Percentiles rank a stretch among this genome's conserved stretches.
phyloP scores from a whole-genome alignment of 257 asterid genomes.

The Perilla frutescens region DNA sequence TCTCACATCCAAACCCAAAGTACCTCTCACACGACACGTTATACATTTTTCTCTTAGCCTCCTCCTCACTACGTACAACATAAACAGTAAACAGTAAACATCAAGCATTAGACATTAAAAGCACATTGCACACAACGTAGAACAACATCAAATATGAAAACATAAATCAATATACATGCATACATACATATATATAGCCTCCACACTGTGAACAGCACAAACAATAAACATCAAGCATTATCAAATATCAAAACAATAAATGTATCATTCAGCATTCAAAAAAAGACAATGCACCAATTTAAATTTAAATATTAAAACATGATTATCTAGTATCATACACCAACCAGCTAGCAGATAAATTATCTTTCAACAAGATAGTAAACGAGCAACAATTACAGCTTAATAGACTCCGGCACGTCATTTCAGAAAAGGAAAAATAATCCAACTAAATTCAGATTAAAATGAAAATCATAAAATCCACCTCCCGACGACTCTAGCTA shows the following conservation, averaged over 20 bases:
- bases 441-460: neutral
- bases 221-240: neutral
- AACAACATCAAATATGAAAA: too few species aligned
- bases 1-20: conserved; percentile 94
- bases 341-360: neutral
- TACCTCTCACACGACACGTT: conserved; percentile 93
- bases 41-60: conserved; percentile 89
- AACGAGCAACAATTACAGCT: neutral
- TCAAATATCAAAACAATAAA: neutral
- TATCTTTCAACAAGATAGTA: too few species aligned
- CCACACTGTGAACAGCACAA: conserved; percentile 56
- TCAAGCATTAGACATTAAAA: neutral
- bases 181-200: conserved; percentile 37
- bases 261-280: neutral
- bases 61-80: conserved; percentile 68
- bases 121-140: neutral
- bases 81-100: neutral
- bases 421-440: neutral
- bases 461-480: conserved; percentile 14
- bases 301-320: neutral
- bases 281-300: neutral
- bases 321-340: neutral
- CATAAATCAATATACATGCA: too few species aligned
- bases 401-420: neutral
- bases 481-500: conserved; percentile 90